Base-by-base conservation (phyloP, 2,329 filamentous ascomycete species). In the Aspergillus sp. region DNA sequence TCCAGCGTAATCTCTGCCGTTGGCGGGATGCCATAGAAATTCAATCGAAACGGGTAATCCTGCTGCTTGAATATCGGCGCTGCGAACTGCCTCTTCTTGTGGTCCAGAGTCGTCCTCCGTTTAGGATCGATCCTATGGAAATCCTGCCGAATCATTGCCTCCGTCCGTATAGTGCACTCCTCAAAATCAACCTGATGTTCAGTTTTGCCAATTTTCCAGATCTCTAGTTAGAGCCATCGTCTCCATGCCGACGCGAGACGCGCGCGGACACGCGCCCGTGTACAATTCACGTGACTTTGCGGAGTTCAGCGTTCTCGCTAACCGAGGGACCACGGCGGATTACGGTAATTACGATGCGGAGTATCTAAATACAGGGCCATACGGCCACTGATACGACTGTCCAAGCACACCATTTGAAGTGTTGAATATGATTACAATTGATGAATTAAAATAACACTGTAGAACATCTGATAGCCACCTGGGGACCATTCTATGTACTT, bases 1-100 rank as follows among this genome's bases (percentile, higher is more conserved):
- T 98, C 93, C 38, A 98, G 82, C 0, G 89, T 95, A 59, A 98
- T 93, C 64, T 98, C 93, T 43, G 87, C 86, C 0, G 90, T 96
- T 0, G 93, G 93, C 41, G 93, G 88, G 22, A 85, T 78, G 39
- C 82, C 74, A 73, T 98, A 98, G 70, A 96, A 91, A 75, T 94
- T 98, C 62, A 98, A 80, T 48, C 90, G 85, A 68, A 91, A 79
- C 12, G 85, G 82, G 66, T 97, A 98, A 39, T 85, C 78, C 48
- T 85, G 79, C 56, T 89, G 83, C 67, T 88, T 84, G 75, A 84
- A 95, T 47, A 79, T 75, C 15, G 88, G 81, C 17, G 82, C 78
- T 49, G 86, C 86, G 64, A 96, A 96, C 67, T 95, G 90, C 65
- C 84, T 86, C 72, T 90, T 94, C 61, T 88, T 87, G 63, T 86